Evolutionary conservation across 352 stramenopile species (phyloP).

Genomic region (Phytophthora multivora): DNA sequence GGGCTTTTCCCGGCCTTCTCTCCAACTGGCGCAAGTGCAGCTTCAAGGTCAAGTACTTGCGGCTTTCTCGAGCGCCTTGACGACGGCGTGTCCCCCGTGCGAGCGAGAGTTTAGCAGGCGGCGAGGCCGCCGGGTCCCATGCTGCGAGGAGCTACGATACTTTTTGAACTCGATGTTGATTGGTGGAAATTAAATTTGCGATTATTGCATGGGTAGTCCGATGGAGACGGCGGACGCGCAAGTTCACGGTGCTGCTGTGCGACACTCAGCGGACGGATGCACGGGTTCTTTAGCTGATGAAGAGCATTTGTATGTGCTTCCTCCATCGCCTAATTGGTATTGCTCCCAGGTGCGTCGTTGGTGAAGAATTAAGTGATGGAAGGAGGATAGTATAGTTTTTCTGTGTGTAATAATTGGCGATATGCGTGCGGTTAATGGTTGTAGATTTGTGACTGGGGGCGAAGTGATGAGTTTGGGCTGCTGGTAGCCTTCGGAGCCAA

Average conservation of each 20-base stretch:
- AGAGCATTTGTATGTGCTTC: slow-evolving; percentile 47
- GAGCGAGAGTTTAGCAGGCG: slow-evolving; percentile 9
- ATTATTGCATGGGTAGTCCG: neutral
- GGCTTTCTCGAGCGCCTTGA: neutral
- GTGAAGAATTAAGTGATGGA: neutral
- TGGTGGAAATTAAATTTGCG: neutral
- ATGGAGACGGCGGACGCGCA: neutral
- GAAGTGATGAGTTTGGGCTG: slow-evolving; percentile 37
- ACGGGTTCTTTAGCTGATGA: neutral
- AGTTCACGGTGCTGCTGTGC: neutral
- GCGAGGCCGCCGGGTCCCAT: slow-evolving; percentile 23
- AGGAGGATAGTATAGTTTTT: neutral
- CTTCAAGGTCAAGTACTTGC: too few species aligned
- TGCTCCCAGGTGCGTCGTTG: slow-evolving; percentile 63
- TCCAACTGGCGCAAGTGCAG: slow-evolving; percentile 2
- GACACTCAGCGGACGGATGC: neutral
- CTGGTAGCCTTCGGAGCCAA: slow-evolving; percentile 68
- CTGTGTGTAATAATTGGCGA: too few species aligned
- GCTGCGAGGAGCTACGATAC: slow-evolving; percentile 9
- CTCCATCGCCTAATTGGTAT: slow-evolving; percentile 80
- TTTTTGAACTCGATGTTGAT: slow-evolving; percentile 10
- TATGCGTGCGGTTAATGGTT: neutral
- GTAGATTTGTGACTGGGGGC: slow-evolving; percentile 74
- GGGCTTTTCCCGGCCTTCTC: slow-evolving; percentile 23
- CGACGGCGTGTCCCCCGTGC: slow-evolving; percentile 11